phyloP scores from a whole-genome alignment of 2,329 filamentous ascomycete species.

The Fusarium pseudoanthophilum region DNA sequence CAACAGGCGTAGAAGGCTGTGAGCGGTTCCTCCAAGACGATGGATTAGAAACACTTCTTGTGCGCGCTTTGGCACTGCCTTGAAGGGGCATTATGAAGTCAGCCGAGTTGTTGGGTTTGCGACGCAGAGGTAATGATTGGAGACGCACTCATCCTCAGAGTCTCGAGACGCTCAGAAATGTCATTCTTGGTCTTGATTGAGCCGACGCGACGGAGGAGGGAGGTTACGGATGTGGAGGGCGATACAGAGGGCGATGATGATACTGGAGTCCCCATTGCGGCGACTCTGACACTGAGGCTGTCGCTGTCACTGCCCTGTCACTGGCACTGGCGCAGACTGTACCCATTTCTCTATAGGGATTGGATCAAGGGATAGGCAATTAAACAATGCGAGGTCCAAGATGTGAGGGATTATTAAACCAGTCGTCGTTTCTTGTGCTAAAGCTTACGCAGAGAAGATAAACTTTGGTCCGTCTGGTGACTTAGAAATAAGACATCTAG shows the following conservation, averaged over 20 bases:
- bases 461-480: background rate
- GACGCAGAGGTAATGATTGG: background rate
- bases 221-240: slow-evolving; percentile 22
- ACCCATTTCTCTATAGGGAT: slow-evolving; percentile 5
- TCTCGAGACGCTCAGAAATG: slow-evolving; percentile 23
- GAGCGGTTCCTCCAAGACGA: background rate
- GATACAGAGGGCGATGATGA: slow-evolving; percentile 18
- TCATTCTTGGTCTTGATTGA: slow-evolving; percentile 17
- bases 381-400: background rate
- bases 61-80: slow-evolving; percentile 21
- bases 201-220: slow-evolving; percentile 26
- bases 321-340: background rate
- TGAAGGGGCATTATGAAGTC: slow-evolving; percentile 13
- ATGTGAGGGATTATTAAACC: slow-evolving; percentile 16
- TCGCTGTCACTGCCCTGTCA: background rate
- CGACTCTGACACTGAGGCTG: slow-evolving; percentile 3
- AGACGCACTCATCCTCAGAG: slow-evolving; percentile 34
- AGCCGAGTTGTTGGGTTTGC: slow-evolving; percentile 1
- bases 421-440: background rate
- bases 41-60: slow-evolving; percentile 30
- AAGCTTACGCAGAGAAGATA: background rate
- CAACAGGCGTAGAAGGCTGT: slow-evolving; percentile 9
- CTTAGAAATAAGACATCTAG: background rate
- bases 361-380: background rate
- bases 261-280: slow-evolving; percentile 18